These are phyloP conservation scores for Fusarium succisae DNA, from an alignment of 2,329 filamentous ascomycete genomes.

Conservation along the genomic window DNA sequence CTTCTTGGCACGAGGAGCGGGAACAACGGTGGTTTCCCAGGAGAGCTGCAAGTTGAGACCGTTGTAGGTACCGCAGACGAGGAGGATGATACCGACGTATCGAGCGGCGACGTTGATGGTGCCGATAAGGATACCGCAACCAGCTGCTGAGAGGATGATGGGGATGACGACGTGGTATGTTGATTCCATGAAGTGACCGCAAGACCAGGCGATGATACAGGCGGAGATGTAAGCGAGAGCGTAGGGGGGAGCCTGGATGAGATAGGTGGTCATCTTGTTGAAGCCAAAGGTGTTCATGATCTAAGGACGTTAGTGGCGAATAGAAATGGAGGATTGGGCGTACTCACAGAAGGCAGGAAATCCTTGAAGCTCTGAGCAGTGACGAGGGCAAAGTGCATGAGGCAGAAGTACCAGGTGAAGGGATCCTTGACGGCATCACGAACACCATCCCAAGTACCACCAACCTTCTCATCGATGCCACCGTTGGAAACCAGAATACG, in stretches of 20 bases:
- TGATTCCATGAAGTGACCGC: slow-evolving; percentile 50
- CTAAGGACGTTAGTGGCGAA: slow-evolving; percentile 3
- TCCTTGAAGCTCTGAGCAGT: slow-evolving; percentile 54
- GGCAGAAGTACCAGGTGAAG: slow-evolving; percentile 51
- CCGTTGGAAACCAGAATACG: slow-evolving; percentile 49
- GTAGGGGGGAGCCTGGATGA: slow-evolving; percentile 54
- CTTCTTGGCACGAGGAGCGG: slow-evolving; percentile 51
- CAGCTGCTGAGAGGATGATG: slow-evolving; percentile 49
- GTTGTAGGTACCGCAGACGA: slow-evolving; percentile 52
- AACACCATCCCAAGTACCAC: slow-evolving; percentile 52
- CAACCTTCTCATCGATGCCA: slow-evolving; percentile 48
- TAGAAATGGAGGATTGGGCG: accelerated
- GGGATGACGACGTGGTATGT: slow-evolving; percentile 54
- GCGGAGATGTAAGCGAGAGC: slow-evolving; percentile 55
- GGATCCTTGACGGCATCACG: slow-evolving; percentile 48
- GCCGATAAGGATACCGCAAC: slow-evolving; percentile 54
- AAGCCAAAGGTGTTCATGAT: slow-evolving; percentile 46
- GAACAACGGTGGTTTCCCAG: slow-evolving; percentile 55
- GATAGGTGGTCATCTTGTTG: slow-evolving; percentile 47
- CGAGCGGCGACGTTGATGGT: slow-evolving; percentile 53
- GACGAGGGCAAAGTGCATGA: slow-evolving; percentile 56
- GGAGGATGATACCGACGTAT: slow-evolving; percentile 54
- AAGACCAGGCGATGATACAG: slow-evolving; percentile 51
- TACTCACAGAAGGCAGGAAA: slow-evolving; percentile 52
- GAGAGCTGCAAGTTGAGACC: slow-evolving; percentile 53